Percentiles rank a stretch among this genome's conserved stretches.
Conservation (phyloP, 1,284 basidiomycete species). For the Malassezia obtusa region DNA sequence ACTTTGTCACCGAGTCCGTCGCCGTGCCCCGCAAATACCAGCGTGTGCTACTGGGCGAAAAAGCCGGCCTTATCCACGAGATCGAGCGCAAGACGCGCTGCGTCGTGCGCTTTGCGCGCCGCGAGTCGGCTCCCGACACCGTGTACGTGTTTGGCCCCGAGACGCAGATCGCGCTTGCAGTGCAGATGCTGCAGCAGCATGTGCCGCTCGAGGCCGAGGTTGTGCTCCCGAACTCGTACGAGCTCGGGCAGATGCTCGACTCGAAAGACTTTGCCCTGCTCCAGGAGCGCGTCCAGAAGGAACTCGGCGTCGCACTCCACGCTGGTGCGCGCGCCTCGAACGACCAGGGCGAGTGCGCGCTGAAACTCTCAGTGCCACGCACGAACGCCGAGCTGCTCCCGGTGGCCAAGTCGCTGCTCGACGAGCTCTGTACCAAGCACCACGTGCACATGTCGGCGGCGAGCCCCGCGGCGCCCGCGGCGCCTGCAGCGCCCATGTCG, state of each 20-base stretch:
- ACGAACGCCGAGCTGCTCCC: slow-evolving; percentile 66
- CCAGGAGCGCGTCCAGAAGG: slow-evolving; percentile 79
- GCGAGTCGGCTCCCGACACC: slow-evolving; percentile 80
- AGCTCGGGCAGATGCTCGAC: slow-evolving; percentile 63
- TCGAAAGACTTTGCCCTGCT: slow-evolving; percentile 73
- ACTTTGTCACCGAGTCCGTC: slow-evolving; percentile 86
- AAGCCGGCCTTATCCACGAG: slow-evolving; percentile 91
- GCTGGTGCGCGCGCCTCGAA: slow-evolving; percentile 50
- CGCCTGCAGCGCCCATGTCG: slow-evolving; percentile 68
- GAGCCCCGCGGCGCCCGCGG: slow-evolving; percentile 63
- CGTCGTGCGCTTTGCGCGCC: slow-evolving; percentile 84
- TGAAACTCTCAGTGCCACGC: slow-evolving; percentile 89
- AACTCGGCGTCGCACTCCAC: slow-evolving; percentile 75
- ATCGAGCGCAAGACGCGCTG: slow-evolving; percentile 95
- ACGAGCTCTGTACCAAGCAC: slow-evolving; percentile 69
- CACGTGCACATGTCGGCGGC: slow-evolving; percentile 31
- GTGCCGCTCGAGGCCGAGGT: slow-evolving; percentile 96
- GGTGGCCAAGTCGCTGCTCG: slow-evolving; percentile 78
- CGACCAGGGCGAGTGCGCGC: slow-evolving; percentile 60
- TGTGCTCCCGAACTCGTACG: slow-evolving; percentile 67
- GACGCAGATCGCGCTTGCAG: slow-evolving; percentile 89
- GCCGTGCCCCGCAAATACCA: slow-evolving; percentile 89
- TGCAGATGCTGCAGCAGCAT: slow-evolving; percentile 85
- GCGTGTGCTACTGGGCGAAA: slow-evolving; percentile 85
- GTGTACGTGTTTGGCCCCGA: slow-evolving; percentile 92